phyloP scores from a whole-genome alignment of 306 rosid genomes.

The Glycine soja region DNA sequence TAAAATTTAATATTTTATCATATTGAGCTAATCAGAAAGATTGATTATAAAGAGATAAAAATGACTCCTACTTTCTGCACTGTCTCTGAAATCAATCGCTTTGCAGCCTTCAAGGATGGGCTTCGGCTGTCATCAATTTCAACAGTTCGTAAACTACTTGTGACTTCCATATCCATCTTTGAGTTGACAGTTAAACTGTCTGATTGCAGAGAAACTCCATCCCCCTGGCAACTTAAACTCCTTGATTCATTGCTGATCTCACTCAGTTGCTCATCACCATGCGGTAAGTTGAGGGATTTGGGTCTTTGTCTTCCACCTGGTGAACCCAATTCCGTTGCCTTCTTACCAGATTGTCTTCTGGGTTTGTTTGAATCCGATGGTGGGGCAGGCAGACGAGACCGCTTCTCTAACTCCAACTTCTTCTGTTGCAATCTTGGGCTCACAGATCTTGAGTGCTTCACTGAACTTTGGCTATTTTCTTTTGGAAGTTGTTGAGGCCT shows the following conservation, averaged over 20 bases:
- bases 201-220: slow-evolving; percentile 62
- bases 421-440: slow-evolving; percentile 87
- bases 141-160: slow-evolving; percentile 51
- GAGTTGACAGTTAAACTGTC: slow-evolving; percentile 50
- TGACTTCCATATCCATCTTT: slow-evolving; percentile 63
- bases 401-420: slow-evolving; percentile 76
- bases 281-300: slow-evolving; percentile 55
- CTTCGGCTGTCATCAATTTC: slow-evolving; percentile 56
- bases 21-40: background rate
- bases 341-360: slow-evolving; percentile 63
- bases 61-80: slow-evolving; percentile 61
- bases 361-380: slow-evolving; percentile 66
- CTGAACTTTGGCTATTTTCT: slow-evolving; percentile 56
- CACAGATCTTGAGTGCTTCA: slow-evolving; percentile 67
- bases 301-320: slow-evolving; percentile 66
- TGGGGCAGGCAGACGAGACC: slow-evolving; percentile 71
- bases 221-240: slow-evolving; percentile 66
- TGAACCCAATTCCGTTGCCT: slow-evolving; percentile 58
- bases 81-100: slow-evolving; percentile 57
- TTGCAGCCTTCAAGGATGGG: slow-evolving; percentile 58
- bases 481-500: slow-evolving; percentile 59
- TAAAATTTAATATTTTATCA: slow-evolving; percentile 1
- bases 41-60: slow-evolving; percentile 44
- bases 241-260: slow-evolving; percentile 73
- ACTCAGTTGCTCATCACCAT: slow-evolving; percentile 67